Percentiles rank a stretch among this genome's conserved stretches.
phyloP scores from a whole-genome alignment of 768 basidiomycete genomes.

The Lentinula edodes region DNA sequence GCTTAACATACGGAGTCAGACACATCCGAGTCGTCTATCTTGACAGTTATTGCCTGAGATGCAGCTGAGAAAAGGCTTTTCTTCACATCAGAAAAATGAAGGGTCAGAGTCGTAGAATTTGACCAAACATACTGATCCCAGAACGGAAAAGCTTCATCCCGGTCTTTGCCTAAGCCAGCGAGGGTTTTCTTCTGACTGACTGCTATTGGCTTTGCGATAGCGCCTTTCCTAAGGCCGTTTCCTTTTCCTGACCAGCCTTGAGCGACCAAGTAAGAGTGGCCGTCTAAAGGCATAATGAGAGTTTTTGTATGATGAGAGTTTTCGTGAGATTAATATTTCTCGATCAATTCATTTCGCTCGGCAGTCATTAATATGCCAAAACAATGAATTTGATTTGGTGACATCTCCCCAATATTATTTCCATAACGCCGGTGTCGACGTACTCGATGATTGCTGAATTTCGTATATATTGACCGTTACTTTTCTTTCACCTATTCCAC shows the following conservation, averaged over 20 bases:
- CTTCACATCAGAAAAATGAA: background rate
- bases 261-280: constrained; percentile 63
- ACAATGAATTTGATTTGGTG: background rate
- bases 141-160: constrained; percentile 94
- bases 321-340: background rate
- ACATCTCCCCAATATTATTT: background rate
- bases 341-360: background rate
- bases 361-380: background rate
- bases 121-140: constrained; percentile 84
- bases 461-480: background rate
- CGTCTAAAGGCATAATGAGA: constrained; percentile 57
- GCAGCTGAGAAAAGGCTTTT: constrained; percentile 78
- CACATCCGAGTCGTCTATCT: constrained; percentile 45
- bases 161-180: constrained; percentile 85
- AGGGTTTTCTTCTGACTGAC: constrained; percentile 82
- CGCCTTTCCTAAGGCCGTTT: constrained; percentile 76
- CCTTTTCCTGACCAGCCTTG: constrained; percentile 92
- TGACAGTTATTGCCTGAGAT: constrained; percentile 76
- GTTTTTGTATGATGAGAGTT: background rate
- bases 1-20: background rate
- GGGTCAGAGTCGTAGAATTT: background rate
- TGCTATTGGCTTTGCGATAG: constrained; percentile 69
- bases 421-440: background rate
- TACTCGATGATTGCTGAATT: background rate
- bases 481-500: background rate